phyloP scores from a whole-genome alignment of 2,329 filamentous ascomycete species.

The Blastomyces silverae region DNA sequence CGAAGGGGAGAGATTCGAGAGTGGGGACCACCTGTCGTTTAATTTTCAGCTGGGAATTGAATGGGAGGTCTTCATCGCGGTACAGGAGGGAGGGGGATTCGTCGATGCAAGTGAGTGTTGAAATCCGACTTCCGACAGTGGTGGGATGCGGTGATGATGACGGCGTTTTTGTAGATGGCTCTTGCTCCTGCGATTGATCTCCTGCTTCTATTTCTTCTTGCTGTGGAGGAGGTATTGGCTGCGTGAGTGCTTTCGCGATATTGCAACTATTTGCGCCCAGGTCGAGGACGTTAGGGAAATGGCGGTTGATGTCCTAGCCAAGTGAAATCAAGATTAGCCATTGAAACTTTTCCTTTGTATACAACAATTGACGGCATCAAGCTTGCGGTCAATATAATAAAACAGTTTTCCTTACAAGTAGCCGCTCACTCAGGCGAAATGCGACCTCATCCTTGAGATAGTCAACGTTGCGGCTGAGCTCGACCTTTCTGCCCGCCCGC shows the following conservation, averaged over 20 bases:
- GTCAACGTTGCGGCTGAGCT: slow-evolving; percentile 72
- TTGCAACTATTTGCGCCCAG: slow-evolving; percentile 95
- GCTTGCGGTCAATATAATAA: not conserved
- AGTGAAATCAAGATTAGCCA: slow-evolving; percentile 13
- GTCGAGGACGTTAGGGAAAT: slow-evolving; percentile 78
- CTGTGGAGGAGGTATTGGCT: slow-evolving; percentile 57
- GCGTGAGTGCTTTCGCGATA: slow-evolving; percentile 72
- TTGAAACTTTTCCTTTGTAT: slow-evolving; percentile 8
- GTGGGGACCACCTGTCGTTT: slow-evolving; percentile 64
- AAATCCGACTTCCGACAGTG: slow-evolving; percentile 63
- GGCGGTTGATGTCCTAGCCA: slow-evolving; percentile 80
- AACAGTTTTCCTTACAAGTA: slow-evolving; percentile 55
- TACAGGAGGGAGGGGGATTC: slow-evolving; percentile 70
- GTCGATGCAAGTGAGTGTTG: slow-evolving; percentile 71
- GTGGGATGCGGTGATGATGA: slow-evolving; percentile 33
- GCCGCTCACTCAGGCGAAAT: slow-evolving; percentile 69
- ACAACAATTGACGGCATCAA: not conserved
- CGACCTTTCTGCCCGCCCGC: slow-evolving; percentile 63
- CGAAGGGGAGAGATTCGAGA: slow-evolving; percentile 66
- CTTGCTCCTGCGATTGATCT: slow-evolving; percentile 11
- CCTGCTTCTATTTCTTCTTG: slow-evolving; percentile 14
- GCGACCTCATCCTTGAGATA: slow-evolving; percentile 94
- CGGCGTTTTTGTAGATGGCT: not conserved
- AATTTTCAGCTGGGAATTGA: slow-evolving; percentile 67
- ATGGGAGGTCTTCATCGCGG: slow-evolving; percentile 60